Evolutionary conservation across 2,329 filamentous ascomycete species (phyloP).

Genomic region (Hypomyces perniciosus): DNA sequence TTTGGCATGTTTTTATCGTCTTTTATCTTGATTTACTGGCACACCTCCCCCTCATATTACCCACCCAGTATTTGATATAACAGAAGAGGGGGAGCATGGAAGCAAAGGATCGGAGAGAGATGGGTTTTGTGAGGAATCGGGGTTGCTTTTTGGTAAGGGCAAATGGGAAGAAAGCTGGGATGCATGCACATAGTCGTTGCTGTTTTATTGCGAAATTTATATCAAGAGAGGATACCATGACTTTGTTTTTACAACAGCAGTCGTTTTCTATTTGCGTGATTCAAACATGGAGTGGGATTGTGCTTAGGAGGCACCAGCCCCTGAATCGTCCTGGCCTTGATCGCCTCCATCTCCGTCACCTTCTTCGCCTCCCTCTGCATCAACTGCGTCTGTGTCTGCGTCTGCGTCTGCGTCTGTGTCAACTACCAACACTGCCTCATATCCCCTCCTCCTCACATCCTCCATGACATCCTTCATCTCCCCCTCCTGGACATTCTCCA

Average conservation of each 20-base stretch:
- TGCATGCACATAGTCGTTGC: slow-evolving; percentile 1
- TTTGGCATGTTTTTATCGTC: too few relatives aligned
- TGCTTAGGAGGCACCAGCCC: too few relatives aligned
- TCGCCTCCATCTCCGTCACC: background rate
- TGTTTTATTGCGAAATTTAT: slow-evolving; percentile 12
- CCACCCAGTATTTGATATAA: too few relatives aligned
- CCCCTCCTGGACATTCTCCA: slow-evolving; percentile 21
- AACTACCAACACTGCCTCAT: slow-evolving; percentile 21
- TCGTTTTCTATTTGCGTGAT: background rate
- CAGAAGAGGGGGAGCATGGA: too few relatives aligned
- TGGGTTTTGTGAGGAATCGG: too few relatives aligned
- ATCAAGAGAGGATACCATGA: background rate
- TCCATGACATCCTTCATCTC: slow-evolving; percentile 21
- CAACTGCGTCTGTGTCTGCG: background rate
- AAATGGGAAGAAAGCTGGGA: background rate
- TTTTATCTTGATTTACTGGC: too few relatives aligned
- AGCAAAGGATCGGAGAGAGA: too few relatives aligned
- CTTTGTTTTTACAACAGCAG: background rate
- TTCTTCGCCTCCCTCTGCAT: background rate
- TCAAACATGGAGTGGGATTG: background rate
- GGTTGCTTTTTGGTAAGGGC: background rate
- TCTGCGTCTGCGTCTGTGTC: slow-evolving; percentile 15
- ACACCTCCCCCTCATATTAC: too few relatives aligned
- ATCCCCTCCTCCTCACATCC: slow-evolving; percentile 5
- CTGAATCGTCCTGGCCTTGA: too few relatives aligned